Percentiles rank a stretch among this genome's conserved stretches.
These are phyloP conservation scores for Castanea crenata DNA, from an alignment of 306 rosid genomes.

Conservation along the genomic window DNA sequence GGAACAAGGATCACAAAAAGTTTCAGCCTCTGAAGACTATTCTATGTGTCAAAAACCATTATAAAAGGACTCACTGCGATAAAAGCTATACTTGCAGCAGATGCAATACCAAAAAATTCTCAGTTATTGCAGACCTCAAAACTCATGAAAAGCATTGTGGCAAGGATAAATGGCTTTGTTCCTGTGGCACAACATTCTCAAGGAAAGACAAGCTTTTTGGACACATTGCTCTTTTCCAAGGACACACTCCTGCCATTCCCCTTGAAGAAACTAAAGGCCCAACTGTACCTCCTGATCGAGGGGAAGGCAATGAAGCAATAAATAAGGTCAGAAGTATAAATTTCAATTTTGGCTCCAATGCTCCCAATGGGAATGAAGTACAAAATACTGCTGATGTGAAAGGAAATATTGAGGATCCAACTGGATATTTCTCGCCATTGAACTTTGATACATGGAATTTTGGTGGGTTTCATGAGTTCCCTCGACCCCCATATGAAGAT, in stretches of 20 bases:
- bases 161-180: constrained; percentile 96
- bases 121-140: constrained; percentile 96
- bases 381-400: constrained; percentile 54
- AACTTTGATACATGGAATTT: constrained; percentile 78
- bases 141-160: constrained; percentile 99
- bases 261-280: constrained; percentile 60
- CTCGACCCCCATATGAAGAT: constrained; percentile 84
- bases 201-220: constrained; percentile 99
- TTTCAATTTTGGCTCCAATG: constrained; percentile 57
- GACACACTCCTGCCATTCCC: constrained; percentile 97
- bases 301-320: constrained; percentile 41
- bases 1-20: constrained; percentile 92
- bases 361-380: constrained; percentile 39
- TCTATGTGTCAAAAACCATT: constrained; percentile 95
- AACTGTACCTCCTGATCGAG: constrained; percentile 33
- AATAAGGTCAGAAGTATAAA: constrained; percentile 44
- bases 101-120: constrained; percentile 90
- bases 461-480: constrained; percentile 76
- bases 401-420: constrained; percentile 70
- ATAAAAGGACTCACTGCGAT: constrained; percentile 98
- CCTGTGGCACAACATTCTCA: constrained; percentile 99
- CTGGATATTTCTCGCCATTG: constrained; percentile 68
- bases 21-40: constrained; percentile 95
- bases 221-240: constrained; percentile 95
- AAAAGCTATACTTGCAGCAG: constrained; percentile 95